Percentiles rank a stretch among this genome's conserved stretches.
Evolutionary conservation across 164 flowering plant species (phyloP).

Genomic region (Vitis amurensis): DNA sequence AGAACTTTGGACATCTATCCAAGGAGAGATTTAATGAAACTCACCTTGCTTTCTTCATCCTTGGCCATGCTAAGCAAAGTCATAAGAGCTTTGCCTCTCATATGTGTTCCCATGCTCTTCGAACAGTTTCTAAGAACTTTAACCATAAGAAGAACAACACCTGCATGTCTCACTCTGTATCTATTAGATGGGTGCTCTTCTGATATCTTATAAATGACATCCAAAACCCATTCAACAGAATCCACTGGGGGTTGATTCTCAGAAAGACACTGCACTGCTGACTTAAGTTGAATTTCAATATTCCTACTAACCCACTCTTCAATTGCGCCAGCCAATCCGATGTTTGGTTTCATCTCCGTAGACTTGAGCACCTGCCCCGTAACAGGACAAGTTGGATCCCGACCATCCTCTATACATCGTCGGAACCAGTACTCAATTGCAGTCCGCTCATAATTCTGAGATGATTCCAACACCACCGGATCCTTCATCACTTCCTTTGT

Average conservation of each 20-base stretch:
- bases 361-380: slow-evolving; percentile 55
- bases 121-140: slow-evolving; percentile 40
- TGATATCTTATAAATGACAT: slow-evolving; percentile 39
- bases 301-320: slow-evolving; percentile 63
- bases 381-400: slow-evolving; percentile 67
- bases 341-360: slow-evolving; percentile 51
- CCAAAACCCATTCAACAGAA: slow-evolving; percentile 33
- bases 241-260: slow-evolving; percentile 36
- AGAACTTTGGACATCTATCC: slow-evolving; percentile 2
- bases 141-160: slow-evolving; percentile 38
- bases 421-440: slow-evolving; percentile 65
- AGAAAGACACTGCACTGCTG: slow-evolving; percentile 30
- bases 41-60: slow-evolving; percentile 67
- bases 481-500: slow-evolving; percentile 69
- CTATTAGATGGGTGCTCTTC: slow-evolving; percentile 51
- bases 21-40: slow-evolving; percentile 5
- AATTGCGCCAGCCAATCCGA: slow-evolving; percentile 60
- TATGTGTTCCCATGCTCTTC: slow-evolving; percentile 37
- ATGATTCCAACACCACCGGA: slow-evolving; percentile 56
- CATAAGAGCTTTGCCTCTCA: slow-evolving; percentile 51
- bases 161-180: slow-evolving; percentile 49
- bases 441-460: slow-evolving; percentile 52
- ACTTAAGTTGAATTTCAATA: slow-evolving; percentile 43
- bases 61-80: slow-evolving; percentile 53
- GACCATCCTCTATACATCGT: slow-evolving; percentile 54